Base-by-base conservation (phyloP, 2,329 filamentous ascomycete genomes). In the Neoscytalidium dimidiatum region DNA sequence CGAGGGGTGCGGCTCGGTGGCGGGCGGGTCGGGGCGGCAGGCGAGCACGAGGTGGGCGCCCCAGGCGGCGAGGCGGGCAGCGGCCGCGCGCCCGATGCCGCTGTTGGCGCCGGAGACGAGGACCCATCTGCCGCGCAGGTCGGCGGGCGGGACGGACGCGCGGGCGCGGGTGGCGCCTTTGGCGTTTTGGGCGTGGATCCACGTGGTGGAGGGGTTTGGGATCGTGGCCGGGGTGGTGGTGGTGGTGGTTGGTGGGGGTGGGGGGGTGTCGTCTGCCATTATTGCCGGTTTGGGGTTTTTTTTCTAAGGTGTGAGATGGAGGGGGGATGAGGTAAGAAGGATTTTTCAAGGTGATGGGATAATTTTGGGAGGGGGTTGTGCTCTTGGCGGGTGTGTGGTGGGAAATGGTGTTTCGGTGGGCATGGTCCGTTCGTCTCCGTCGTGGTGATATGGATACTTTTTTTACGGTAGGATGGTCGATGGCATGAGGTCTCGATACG, bases 41-140 rank as follows among this genome's bases (percentile, higher is more conserved):
- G 71, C 72, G 29, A 73, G 69, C 23, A 73, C 66, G 4, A 73
- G 29, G 63, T 73, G 72, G 5, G 71, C 72, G 38, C 72, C 72
- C 57, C 70, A 73, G 13, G 33, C n/a, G 7, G 72, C 72, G 57
- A 73, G 70, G 11, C 52, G 63, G 11, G 68, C 48, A 23, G 71
- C 71, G 3, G 72, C 72, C 53, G 72, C 70, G 35, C 67, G 62
- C 33, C 72, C 72, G 33, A 73, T 73, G 61, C 72, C 72, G 63
- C 69, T 73, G 69, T 70, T 71, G 62, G 60, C 35, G n/a, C 69
- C 69, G 19, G 58, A 57, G 31, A 71, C 67, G 49, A 71, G 69
- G 56, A 63, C 52, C 66, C 66, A 67, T 62, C 66, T 68, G 38
- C 65, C 65, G 43, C 35, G 51, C 17, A 68, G 62, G 60, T 68